A percentile compares a stretch with the other conserved stretches of the same genome.
Evolutionary conservation across 2,329 filamentous ascomycete species (phyloP).

Genomic region (Alternaria infectoria): DNA sequence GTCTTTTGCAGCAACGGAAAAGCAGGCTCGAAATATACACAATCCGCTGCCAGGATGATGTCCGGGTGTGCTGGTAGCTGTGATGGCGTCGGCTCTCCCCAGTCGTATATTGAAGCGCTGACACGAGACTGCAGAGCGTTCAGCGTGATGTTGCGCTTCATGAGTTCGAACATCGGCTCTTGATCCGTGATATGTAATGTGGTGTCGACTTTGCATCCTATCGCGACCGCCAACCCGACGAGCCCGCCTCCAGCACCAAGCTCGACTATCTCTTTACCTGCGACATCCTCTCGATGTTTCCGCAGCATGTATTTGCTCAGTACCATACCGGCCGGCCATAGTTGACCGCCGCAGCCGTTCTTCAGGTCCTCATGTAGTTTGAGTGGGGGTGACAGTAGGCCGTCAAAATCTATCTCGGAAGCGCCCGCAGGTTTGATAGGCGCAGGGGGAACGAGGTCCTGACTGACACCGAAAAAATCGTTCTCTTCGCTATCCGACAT

Average conservation of each 20-base stretch:
- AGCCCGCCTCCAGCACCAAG: conserved; percentile 91
- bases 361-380: conserved; percentile 83
- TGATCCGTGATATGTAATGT: conserved; percentile 87
- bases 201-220: conserved; percentile 60
- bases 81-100: conserved; percentile 61
- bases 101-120: conserved; percentile 76
- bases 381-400: conserved; percentile 72
- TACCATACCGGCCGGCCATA: conserved; percentile 94
- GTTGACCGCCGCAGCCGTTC: conserved; percentile 87
- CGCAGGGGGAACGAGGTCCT: conserved; percentile 63
- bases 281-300: conserved; percentile 69
- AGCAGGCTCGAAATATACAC: conserved; percentile 91
- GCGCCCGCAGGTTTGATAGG: conserved; percentile 59
- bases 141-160: conserved; percentile 84
- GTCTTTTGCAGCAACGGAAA: conserved; percentile 87
- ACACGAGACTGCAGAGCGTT: conserved; percentile 73
- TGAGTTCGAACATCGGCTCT: conserved; percentile 80
- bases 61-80: conserved; percentile 66
- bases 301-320: conserved; percentile 85
- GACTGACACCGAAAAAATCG: conserved; percentile 53
- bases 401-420: conserved; percentile 70
- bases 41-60: conserved; percentile 72
- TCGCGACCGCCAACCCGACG: conserved; percentile 70
- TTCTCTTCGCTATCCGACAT: conserved; percentile 42
- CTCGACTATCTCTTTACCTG: conserved; percentile 80